Conservation (phyloP, 2,329 filamentous ascomycete genomes). For the Fusarium oligoseptatum region DNA sequence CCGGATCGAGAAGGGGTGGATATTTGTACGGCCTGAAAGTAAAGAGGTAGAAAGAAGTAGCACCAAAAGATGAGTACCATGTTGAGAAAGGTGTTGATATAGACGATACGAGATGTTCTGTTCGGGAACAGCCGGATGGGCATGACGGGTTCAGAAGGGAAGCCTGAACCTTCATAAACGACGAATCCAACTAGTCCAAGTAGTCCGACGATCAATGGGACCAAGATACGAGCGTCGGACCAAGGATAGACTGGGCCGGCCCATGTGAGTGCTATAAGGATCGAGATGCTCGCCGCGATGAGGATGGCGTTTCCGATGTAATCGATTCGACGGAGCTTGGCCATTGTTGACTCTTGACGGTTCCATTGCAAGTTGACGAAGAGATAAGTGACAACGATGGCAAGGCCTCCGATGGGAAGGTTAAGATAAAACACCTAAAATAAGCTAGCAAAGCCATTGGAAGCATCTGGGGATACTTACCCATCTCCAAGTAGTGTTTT, state of each 20-base stretch:
- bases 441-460: not conserved
- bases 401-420: constrained; percentile 54
- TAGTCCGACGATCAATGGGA: constrained; percentile 54
- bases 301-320: constrained; percentile 59
- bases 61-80: constrained; percentile 50
- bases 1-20: constrained; percentile 51
- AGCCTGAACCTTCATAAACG: constrained; percentile 37
- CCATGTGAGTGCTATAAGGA: constrained; percentile 60
- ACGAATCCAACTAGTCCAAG: constrained; percentile 35
- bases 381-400: constrained; percentile 49
- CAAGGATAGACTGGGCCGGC: constrained; percentile 59
- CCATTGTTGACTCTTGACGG: constrained; percentile 32
- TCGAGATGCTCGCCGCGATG: constrained; percentile 53
- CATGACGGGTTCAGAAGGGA: constrained; percentile 44
- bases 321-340: constrained; percentile 57
- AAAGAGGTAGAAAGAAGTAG: constrained; percentile 59
- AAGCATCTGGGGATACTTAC: constrained; percentile 5
- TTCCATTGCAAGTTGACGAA: constrained; percentile 55
- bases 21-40: constrained; percentile 59
- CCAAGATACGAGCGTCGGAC: constrained; percentile 54
- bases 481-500: constrained; percentile 57
- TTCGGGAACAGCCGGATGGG: constrained; percentile 40
- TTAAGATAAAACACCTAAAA: constrained; percentile 59
- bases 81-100: constrained; percentile 42
- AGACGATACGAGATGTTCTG: constrained; percentile 40